Conservation (phyloP, 116 monocot species). For the Phalaenopsis hybrid region DNA sequence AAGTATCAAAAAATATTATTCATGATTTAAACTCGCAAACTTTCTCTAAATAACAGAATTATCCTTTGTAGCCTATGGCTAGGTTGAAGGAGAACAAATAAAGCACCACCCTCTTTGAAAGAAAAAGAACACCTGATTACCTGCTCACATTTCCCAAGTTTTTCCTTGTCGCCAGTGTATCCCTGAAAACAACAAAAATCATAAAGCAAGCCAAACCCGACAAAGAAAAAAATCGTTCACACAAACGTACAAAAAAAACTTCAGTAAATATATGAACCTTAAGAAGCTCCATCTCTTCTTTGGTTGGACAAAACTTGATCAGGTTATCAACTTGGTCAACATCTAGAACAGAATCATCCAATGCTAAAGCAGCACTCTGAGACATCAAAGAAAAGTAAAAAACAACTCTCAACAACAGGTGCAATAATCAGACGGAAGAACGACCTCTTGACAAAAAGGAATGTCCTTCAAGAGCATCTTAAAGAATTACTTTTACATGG, state of each 20-base stretch:
- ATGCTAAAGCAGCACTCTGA: conserved; percentile 60
- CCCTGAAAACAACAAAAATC: conserved; percentile 23
- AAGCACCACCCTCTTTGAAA: neutral
- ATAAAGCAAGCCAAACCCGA: neutral
- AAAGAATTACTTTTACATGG: neutral
- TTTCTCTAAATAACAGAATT: neutral
- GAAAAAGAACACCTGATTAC: conserved; percentile 14
- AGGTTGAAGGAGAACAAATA: neutral
- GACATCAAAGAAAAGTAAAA: neutral
- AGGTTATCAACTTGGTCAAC: conserved; percentile 86
- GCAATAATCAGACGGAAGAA: neutral
- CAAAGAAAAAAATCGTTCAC: neutral
- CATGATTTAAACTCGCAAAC: neutral
- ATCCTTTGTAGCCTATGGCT: neutral
- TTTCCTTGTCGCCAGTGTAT: conserved; percentile 50
- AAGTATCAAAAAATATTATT: neutral
- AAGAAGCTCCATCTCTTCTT: conserved; percentile 85
- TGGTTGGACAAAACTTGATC: conserved; percentile 82
- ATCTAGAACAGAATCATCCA: conserved; percentile 77
- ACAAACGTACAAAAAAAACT: conserved; percentile 1
- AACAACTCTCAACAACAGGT: neutral
- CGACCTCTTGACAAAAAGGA: neutral
- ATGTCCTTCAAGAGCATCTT: neutral
- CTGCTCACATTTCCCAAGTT: conserved; percentile 63
- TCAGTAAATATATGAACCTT: conserved; percentile 39